A percentile compares a stretch with the other conserved stretches of the same genome.
These are phyloP conservation scores for Chimonanthus salicifolius DNA, from an alignment of 164 flowering plant genomes.

Conservation along the genomic window DNA sequence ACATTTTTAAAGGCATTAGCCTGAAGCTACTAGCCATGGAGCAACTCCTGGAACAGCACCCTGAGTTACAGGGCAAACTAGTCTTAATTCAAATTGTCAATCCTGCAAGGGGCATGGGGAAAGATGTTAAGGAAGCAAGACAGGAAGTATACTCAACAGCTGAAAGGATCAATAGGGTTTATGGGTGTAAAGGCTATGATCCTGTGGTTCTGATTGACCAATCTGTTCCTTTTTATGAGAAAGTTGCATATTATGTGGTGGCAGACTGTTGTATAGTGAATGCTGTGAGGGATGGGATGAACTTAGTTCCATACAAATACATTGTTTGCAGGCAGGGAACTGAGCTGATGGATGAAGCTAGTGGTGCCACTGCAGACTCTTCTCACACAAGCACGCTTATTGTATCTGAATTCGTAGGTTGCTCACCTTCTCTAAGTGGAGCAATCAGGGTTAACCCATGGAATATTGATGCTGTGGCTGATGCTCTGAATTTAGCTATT, in stretches of 20 bases:
- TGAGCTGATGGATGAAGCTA: background rate
- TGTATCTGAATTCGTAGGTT: constrained; percentile 10
- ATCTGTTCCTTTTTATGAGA: constrained; percentile 3
- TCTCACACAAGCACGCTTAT: constrained; percentile 1
- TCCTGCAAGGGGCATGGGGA: constrained; percentile 17
- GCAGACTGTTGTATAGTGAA: constrained; percentile 10
- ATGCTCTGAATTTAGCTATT: constrained; percentile 4
- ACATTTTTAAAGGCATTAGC: constrained; percentile 20
- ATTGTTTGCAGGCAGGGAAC: constrained; percentile 5
- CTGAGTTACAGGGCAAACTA: constrained; percentile 12
- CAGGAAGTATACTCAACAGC: constrained; percentile 10
- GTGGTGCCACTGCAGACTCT: background rate
- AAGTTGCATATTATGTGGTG: constrained; percentile 7
- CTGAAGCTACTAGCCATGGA: constrained; percentile 19
- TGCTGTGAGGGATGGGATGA: constrained; percentile 12
- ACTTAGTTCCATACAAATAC: constrained; percentile 9
- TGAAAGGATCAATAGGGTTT: constrained; percentile 10
- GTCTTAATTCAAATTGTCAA: constrained; percentile 20
- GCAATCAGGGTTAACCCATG: constrained; percentile 11
- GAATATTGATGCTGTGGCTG: constrained; percentile 10
- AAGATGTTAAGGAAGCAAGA: constrained; percentile 18
- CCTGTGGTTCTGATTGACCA: constrained; percentile 16
- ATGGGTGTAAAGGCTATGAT: constrained; percentile 11
- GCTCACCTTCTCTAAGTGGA: constrained; percentile 11
- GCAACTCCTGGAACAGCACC: constrained; percentile 16